These are phyloP conservation scores for Garcia nutans DNA, from an alignment of 345 rosid genomes.

Conservation along the genomic window DNA sequence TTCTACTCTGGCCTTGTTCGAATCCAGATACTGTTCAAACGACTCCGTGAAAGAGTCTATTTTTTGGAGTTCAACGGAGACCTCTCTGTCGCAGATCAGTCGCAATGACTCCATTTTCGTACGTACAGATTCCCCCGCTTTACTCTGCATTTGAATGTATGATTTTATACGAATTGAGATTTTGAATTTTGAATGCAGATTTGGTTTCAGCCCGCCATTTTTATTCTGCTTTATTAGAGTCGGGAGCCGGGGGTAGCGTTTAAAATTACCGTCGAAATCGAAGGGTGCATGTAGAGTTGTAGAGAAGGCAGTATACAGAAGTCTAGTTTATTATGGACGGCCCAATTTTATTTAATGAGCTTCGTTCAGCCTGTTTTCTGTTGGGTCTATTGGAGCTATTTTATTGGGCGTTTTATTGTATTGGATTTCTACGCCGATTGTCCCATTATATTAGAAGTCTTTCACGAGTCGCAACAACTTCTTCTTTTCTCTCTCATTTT, in stretches of 20 bases:
- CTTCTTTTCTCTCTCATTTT: not conserved
- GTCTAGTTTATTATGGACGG: too few relatives aligned
- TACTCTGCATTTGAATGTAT: slow-evolving; percentile 25
- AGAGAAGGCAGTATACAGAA: too few relatives aligned
- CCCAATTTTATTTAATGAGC: too few relatives aligned
- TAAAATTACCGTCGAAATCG: too few relatives aligned
- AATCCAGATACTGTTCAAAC: slow-evolving; percentile 43
- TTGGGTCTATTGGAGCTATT: too few relatives aligned
- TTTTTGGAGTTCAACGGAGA: slow-evolving; percentile 36
- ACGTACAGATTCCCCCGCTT: slow-evolving; percentile 33
- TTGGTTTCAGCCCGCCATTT: slow-evolving; percentile 11
- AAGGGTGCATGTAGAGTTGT: too few relatives aligned
- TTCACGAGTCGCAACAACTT: too few relatives aligned
- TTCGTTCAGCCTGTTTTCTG: too few relatives aligned
- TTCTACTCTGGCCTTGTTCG: slow-evolving; percentile 44
- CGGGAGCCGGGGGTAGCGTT: too few relatives aligned
- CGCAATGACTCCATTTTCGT: slow-evolving; percentile 56
- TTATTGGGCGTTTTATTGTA: too few relatives aligned
- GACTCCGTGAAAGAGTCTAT: slow-evolving; percentile 54
- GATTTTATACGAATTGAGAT: not conserved
- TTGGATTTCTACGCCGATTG: too few relatives aligned
- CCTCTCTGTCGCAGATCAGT: slow-evolving; percentile 42
- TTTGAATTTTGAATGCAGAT: not conserved
- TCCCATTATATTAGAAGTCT: too few relatives aligned
- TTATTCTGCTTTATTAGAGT: not conserved